These are phyloP conservation scores for Scytalidium lignicola DNA, from an alignment of 2,329 filamentous ascomycete species.

Conservation along the genomic window DNA sequence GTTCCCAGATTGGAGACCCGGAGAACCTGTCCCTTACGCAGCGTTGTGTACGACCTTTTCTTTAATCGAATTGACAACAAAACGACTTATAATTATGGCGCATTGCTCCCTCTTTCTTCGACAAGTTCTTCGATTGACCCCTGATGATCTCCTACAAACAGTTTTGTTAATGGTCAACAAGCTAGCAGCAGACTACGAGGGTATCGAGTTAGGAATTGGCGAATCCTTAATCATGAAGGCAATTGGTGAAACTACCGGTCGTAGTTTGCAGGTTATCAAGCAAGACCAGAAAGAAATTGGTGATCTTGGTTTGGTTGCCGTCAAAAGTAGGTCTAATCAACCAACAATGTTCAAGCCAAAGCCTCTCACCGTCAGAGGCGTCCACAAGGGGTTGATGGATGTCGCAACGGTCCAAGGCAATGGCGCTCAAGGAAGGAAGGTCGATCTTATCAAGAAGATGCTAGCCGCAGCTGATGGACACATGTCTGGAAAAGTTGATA, in stretches of 20 bases:
- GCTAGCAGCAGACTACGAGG: conserved; percentile 91
- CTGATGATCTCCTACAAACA: conserved; percentile 79
- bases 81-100: conserved; percentile 80
- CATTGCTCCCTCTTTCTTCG: conserved; percentile 87
- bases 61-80: conserved; percentile 89
- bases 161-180: conserved; percentile 98
- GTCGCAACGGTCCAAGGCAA: conserved; percentile 85
- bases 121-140: conserved; percentile 89
- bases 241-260: conserved; percentile 89
- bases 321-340: conserved; percentile 92
- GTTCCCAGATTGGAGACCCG: conserved; percentile 93
- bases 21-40: conserved; percentile 86
- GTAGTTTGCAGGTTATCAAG: conserved; percentile 85
- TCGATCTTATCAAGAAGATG: conserved; percentile 92
- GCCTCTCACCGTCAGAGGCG: conserved; percentile 76
- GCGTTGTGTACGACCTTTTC: conserved; percentile 94
- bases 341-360: conserved; percentile 99
- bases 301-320: conserved; percentile 87
- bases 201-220: conserved; percentile 95
- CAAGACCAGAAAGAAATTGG: conserved; percentile 94
- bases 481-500: conserved; percentile 74
- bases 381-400: conserved; percentile 80
- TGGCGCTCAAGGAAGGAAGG: conserved; percentile 84
- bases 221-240: conserved; percentile 99
- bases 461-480: conserved; percentile 83